Evolutionary conservation across 1,284 basidiomycete genomes (phyloP), one percentile per base, ranked within the genome.

Genomic region (Cystobasidium sp.): DNA sequence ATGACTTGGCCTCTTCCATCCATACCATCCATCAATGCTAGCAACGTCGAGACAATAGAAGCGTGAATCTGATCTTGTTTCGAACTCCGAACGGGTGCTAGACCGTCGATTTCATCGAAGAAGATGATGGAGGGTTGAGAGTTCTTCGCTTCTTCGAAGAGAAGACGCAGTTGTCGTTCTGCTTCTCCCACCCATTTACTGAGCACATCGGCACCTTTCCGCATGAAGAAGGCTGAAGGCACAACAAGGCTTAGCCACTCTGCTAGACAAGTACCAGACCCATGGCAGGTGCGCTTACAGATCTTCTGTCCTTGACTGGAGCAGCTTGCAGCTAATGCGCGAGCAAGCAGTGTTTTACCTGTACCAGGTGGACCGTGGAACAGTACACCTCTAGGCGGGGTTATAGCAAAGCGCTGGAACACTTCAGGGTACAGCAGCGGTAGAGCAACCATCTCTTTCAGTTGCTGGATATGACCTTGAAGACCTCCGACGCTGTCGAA

Each of bases 181-280:
- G 97, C 97, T 84, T 99, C 97, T 74, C 97, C 97, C 12, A 99
- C 96, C 97, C 97, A 99, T 84, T 99, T 99, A 7, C 94, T 97
- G 37, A 99, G 86, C 78, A 93, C 94, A 82, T 99, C 97, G 24
- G 97, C 97, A 51, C 97, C 97, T 84, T 99, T 99, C 64, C 97
- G 91, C 97, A 99, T 99, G 86, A 97, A 99, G 86, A 99, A 99
- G 1, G 94, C 92, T 94, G 77, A 2, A 59, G 39, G 18, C 14
- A 53, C 14, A 7, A 18, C 46, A n/a, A 62, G 62, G 75, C 4
- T 53, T n/a, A 12, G 49, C 43, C 52, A 44, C 18, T 20, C n/a
- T 18, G 66, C 22, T 22, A 39, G 47, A 41, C 5, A 46, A 59
- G 8, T n/a, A 20, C 46, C 8, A 20, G n/a, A 31, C 31, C 31